Evolutionary conservation across 164 flowering plant genomes (phyloP), one percentile per base, ranked within the genome.

Genomic region (Tetracentron sinense): DNA sequence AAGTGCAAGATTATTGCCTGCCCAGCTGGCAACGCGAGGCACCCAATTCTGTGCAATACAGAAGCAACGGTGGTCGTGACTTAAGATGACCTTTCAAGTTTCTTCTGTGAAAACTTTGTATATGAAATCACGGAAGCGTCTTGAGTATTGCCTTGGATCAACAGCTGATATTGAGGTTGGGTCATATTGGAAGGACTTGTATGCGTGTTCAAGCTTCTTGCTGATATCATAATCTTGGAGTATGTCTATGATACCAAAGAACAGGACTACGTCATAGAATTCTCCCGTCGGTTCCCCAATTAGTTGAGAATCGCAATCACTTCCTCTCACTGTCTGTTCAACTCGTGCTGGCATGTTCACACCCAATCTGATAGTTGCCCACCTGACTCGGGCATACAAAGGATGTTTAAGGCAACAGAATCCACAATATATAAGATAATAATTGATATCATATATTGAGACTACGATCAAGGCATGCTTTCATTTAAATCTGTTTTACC

Each of bases 161-260:
- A 87, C 91, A 2, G 91, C 91, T 42, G 93, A 89, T 27, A 89
- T 89, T 6, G 91, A 87, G 56, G 85, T 85, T 0, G 93, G 83
- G 46, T 87, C 91, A 58, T 85, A 85, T 29, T 87, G 91, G 57
- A 87, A 69, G 52, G 93, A 84, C 72, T 89, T 89, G 80, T 89
- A 87, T 6, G 93, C 89, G 71, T 87, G 96, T 71, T 89, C 96
- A 6, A 87, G 88, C 67, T 85, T 89, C 78, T 89, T 89, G 73
- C 81, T 87, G 44, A 89, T 89, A 72, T 89, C 96, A 58, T 89
- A 89, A 71, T 89, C 92, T 66, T 89, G 96, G 71, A 89, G 92
- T 69, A 87, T 87, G 81, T 90, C 94, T 7, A 90, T 87, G 68
- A 87, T 79, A 0, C 96, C 96, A 61, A 90, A 90, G 69, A 81